Base-by-base conservation (phyloP, 148 eudicot species). In the Cornus suecica region DNA sequence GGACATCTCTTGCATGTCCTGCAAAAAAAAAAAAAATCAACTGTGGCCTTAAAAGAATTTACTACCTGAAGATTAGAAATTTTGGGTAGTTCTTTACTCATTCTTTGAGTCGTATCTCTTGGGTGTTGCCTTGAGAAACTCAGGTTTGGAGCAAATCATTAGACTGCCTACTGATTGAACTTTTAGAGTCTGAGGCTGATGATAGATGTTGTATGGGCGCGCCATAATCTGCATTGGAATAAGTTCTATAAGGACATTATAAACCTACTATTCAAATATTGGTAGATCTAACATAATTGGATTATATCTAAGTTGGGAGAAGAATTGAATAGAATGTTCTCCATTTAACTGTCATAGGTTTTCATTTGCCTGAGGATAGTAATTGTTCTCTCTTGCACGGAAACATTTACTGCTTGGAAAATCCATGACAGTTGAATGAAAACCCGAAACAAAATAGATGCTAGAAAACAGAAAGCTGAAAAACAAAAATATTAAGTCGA, bases 21-120 rank as follows among this genome's bases (percentile, higher is more conserved):
- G 51, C 70, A 67, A 67, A 67, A 67, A 15, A 67, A 15, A 67
- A 67, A 67, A 32, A 34, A 4, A 67, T 34, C 32, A 67, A 34
- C 70, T 15, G 32, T 22, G 7, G 1, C 14, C 6, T 67, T 4
- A 51, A 67, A 32, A 67, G 51, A 2, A 32, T 34, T 18, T 65
- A 65, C 24, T 32, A 15, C n/a, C 0, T 22, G 8, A 13, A 48
- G 22, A 10, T 32, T 34, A 34, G 26, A 22, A 67, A n/a, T n/a
- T 34, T 34, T 1, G 26, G 23, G 27, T 32, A 65, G n/a, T 34
- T 34, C 16, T 67, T 67, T 67, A 48, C 54, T 48, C 20, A 16
- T 13, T 48, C 54, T 48, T 48, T 48, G 42, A 37, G 42, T 16
- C 20, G 1, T 13, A 1, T 48, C 20, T 48, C 20, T 48, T 1